Percentiles rank a stretch among this genome's conserved stretches.
Evolutionary conservation across 352 stramenopile species (phyloP).

Genomic region (Globisporangium sylvaticum): DNA sequence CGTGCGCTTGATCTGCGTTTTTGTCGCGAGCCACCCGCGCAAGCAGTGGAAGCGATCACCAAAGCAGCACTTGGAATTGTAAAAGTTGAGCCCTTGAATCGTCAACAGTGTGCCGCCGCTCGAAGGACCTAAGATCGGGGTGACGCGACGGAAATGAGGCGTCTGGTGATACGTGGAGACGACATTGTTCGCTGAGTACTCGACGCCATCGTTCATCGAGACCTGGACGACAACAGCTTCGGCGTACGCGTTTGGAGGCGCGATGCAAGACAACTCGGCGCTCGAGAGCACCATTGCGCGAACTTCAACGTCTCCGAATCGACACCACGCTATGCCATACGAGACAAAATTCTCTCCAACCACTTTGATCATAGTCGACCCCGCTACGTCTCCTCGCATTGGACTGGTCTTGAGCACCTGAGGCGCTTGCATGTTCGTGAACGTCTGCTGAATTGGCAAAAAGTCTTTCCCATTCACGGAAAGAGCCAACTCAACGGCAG

Average conservation of each 20-base stretch:
- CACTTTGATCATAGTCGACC: constrained; percentile 56
- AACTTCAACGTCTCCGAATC: constrained; percentile 36
- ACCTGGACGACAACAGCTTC: constrained; percentile 55
- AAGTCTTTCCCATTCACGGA: constrained; percentile 81
- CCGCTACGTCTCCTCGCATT: constrained; percentile 36
- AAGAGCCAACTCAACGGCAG: constrained; percentile 32
- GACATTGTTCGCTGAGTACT: constrained; percentile 76
- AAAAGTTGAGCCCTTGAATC: constrained; percentile 55
- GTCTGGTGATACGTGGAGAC: constrained; percentile 56
- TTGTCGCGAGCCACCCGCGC: constrained; percentile 31
- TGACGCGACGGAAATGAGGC: constrained; percentile 45
- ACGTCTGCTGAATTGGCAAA: constrained; percentile 34
- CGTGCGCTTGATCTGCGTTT: constrained; percentile 30
- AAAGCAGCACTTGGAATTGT: constrained; percentile 65
- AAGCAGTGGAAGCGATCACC: constrained; percentile 35
- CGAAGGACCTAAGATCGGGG: constrained; percentile 36
- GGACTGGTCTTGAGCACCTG: constrained; percentile 45
- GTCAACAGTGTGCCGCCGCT: constrained; percentile 50
- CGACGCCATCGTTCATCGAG: constrained; percentile 85
- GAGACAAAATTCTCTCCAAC: constrained; percentile 34
- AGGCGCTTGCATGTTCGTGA: constrained; percentile 42
- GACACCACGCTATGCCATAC: constrained; percentile 35
- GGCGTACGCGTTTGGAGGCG: constrained; percentile 30
- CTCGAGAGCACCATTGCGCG: constrained; percentile 36
- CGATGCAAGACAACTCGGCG: constrained; percentile 34